Percentiles rank a stretch among this genome's conserved stretches.
Conservation (phyloP, 1,284 basidiomycete genomes). For the Vanrija pseudolonga region DNA sequence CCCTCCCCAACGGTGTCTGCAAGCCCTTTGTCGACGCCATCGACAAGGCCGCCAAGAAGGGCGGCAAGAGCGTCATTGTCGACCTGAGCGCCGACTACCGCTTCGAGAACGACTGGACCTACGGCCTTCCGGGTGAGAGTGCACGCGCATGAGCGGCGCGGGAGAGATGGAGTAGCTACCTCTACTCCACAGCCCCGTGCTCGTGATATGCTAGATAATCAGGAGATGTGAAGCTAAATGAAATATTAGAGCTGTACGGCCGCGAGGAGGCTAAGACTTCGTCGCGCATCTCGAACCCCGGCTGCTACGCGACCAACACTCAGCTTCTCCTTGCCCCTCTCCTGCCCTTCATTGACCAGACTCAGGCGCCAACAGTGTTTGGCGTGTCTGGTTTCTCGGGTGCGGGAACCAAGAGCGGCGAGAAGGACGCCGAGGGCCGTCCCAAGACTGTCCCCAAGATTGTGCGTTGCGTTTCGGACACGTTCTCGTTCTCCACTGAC, state of each 20-base stretch:
- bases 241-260: constrained; percentile 79
- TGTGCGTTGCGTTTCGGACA: constrained; percentile 43
- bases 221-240: constrained; percentile 25
- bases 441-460: constrained; percentile 81
- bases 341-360: constrained; percentile 64
- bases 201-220: background rate
- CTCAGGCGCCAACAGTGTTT: constrained; percentile 78
- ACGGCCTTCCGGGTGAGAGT: constrained; percentile 95
- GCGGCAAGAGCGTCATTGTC: constrained; percentile 66
- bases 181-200: background rate
- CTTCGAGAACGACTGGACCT: constrained; percentile 92
- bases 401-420: constrained; percentile 77
- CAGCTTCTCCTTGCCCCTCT: constrained; percentile 91
- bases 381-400: constrained; percentile 93
- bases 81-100: constrained; percentile 94
- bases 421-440: constrained; percentile 60
- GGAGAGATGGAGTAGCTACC: background rate
- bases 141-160: constrained; percentile 18
- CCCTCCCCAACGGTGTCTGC: constrained; percentile 92
- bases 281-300: constrained; percentile 90
- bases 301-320: constrained; percentile 91
- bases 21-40: constrained; percentile 97
- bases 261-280: constrained; percentile 66
- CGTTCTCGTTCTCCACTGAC: background rate
- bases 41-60: constrained; percentile 62